A percentile compares a stretch with the other conserved stretches of the same genome.
Conservation (phyloP, 2,329 filamentous ascomycete genomes). For the Chlorencoelia australis region DNA sequence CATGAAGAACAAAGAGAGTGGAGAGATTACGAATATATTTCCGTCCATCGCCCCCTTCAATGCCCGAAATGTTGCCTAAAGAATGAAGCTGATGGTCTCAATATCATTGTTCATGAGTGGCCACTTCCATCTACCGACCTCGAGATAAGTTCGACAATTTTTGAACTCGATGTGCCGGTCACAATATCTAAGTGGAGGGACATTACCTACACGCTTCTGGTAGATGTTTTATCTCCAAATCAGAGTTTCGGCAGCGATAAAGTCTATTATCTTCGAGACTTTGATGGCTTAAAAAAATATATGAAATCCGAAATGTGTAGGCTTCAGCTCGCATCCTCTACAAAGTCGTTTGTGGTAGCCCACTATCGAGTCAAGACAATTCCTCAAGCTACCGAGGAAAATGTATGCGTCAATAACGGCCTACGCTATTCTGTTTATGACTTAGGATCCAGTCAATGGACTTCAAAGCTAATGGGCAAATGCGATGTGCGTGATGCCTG, state of each 20-base stretch:
- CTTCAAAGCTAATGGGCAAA: slow-evolving; percentile 7
- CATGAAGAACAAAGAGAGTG: too few relatives aligned
- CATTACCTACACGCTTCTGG: slow-evolving; percentile 32
- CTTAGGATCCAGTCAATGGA: slow-evolving; percentile 8
- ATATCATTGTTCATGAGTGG: slow-evolving; percentile 45
- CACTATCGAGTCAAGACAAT: slow-evolving; percentile 27
- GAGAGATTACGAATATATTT: too few relatives aligned
- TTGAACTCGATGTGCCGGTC: slow-evolving; percentile 38
- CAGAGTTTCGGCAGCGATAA: background rate
- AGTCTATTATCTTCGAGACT: slow-evolving; percentile 4
- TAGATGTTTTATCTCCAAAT: slow-evolving; percentile 28
- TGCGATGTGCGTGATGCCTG: slow-evolving; percentile 27
- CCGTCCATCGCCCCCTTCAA: background rate
- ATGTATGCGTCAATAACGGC: slow-evolving; percentile 38
- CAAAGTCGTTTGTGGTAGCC: slow-evolving; percentile 17
- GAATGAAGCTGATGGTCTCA: slow-evolving; percentile 28
- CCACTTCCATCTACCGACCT: slow-evolving; percentile 34
- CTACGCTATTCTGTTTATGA: slow-evolving; percentile 34
- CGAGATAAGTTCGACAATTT: slow-evolving; percentile 37
- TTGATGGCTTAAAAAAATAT: slow-evolving; percentile 6
- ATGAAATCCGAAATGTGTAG: slow-evolving; percentile 2
- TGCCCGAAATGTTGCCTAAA: slow-evolving; percentile 32
- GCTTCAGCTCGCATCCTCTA: slow-evolving; percentile 12
- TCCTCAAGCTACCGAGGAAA: slow-evolving; percentile 18
- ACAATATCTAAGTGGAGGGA: slow-evolving; percentile 40